Percentiles rank a stretch among this genome's conserved stretches.
Evolutionary conservation across 306 rosid genomes (phyloP).

Genomic region (Calophaca sinica): DNA sequence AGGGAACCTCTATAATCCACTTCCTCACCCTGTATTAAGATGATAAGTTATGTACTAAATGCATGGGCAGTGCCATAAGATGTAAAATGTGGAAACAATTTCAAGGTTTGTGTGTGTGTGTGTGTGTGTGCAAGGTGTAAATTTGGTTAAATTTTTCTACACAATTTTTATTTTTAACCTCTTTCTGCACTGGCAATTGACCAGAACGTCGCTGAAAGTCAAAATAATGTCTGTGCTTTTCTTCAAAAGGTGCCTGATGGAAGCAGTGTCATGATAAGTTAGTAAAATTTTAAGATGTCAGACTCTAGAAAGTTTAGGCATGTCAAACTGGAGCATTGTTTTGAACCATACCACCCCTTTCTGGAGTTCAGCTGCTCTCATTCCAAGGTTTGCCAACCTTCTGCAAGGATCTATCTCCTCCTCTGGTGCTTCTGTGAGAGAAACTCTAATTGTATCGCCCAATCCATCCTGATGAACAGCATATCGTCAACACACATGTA

Average conservation of each 20-base stretch:
- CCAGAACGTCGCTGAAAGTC: slow-evolving; percentile 97
- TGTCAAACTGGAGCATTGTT: slow-evolving; percentile 33
- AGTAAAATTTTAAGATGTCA: slow-evolving; percentile 22
- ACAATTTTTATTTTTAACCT: slow-evolving; percentile 58
- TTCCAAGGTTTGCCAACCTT: slow-evolving; percentile 92
- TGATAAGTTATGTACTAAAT: slow-evolving; percentile 33
- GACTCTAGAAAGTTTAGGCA: slow-evolving; percentile 25
- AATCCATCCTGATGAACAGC: slow-evolving; percentile 78
- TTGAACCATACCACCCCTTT: slow-evolving; percentile 90
- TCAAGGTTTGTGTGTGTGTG: neutral
- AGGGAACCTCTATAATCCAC: slow-evolving; percentile 93
- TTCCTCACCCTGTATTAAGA: slow-evolving; percentile 80
- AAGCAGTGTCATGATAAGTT: slow-evolving; percentile 45
- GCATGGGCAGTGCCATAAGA: slow-evolving; percentile 10
- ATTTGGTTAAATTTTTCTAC: neutral
- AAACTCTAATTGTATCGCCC: slow-evolving; percentile 98
- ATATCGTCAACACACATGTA: slow-evolving; percentile 21
- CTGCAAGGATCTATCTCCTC: slow-evolving; percentile 98
- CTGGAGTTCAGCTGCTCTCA: slow-evolving; percentile 80
- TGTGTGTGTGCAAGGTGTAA: neutral
- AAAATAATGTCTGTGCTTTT: slow-evolving; percentile 89
- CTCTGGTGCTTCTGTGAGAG: slow-evolving; percentile 97
- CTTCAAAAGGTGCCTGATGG: slow-evolving; percentile 88
- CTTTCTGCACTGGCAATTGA: slow-evolving; percentile 88
- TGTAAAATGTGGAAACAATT: neutral